Evolutionary conservation across 257 asterid species (phyloP).

Genomic region (Euphrasia confusa): DNA sequence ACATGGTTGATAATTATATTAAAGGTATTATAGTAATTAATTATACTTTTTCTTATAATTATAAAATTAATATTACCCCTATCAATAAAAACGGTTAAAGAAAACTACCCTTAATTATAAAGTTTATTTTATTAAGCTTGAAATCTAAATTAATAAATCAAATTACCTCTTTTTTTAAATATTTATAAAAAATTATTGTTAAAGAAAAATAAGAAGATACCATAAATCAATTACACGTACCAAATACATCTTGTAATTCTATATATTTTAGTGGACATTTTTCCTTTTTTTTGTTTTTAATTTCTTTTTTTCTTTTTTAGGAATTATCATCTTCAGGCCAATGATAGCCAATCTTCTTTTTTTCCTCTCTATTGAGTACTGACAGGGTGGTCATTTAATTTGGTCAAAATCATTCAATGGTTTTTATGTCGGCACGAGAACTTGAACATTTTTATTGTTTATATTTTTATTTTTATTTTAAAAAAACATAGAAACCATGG

Average conservation of each 20-base stretch:
- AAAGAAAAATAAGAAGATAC: background rate
- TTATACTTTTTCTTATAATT: no score
- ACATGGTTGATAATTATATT: no score
- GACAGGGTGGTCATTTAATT: slow-evolving; percentile 18
- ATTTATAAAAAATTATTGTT: no score
- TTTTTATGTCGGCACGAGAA: slow-evolving; percentile 12
- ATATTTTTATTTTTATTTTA: slow-evolving; percentile 1
- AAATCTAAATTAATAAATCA: no score
- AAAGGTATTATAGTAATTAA: no score
- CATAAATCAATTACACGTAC: background rate
- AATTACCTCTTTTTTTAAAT: no score
- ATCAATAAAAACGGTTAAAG: no score
- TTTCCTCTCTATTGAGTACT: slow-evolving; percentile 10
- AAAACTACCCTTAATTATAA: no score
- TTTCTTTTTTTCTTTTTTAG: background rate
- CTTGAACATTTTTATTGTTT: background rate
- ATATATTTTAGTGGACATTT: slow-evolving; percentile 16
- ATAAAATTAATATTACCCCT: no score
- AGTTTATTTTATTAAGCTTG: no score
- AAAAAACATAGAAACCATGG: background rate
- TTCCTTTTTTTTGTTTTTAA: background rate
- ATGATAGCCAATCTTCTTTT: background rate
- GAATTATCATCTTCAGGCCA: slow-evolving; percentile 2
- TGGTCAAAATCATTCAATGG: slow-evolving; percentile 12
- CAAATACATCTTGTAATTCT: slow-evolving; percentile 30